Evolutionary conservation across 805 yeast species (phyloP).

Genomic region (Saturnispora mendoncae): DNA sequence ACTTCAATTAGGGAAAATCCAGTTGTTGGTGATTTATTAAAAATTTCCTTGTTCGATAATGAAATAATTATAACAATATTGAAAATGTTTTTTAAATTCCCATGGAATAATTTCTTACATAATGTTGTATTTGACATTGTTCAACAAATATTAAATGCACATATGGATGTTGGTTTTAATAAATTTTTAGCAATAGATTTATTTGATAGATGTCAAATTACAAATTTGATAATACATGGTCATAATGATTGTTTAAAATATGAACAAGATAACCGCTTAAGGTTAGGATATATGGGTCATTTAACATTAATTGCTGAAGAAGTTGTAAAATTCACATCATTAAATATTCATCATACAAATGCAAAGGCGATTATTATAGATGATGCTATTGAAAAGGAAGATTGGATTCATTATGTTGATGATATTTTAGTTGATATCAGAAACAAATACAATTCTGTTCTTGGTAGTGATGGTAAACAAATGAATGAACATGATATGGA

Average conservation of each 20-base stretch:
- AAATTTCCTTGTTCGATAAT: conserved; percentile 72
- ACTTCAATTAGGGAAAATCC: conserved; percentile 43
- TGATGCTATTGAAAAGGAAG: conserved; percentile 26
- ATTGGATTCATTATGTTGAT: conserved; percentile 54
- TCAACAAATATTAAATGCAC: conserved; percentile 86
- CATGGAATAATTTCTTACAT: conserved; percentile 97
- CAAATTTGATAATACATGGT: conserved; percentile 46
- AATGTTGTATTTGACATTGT: conserved; percentile 93
- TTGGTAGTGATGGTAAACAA: conserved; percentile 48
- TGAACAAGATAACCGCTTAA: conserved; percentile 46
- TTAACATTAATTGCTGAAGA: conserved; percentile 49
- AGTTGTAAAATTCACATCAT: conserved; percentile 52
- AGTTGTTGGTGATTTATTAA: conserved; percentile 80
- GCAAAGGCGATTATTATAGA: conserved; percentile 43
- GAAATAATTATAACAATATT: conserved; percentile 60
- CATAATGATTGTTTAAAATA: conserved; percentile 42
- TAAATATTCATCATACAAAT: conserved; percentile 53
- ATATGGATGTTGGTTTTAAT: conserved; percentile 35
- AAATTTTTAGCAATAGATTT: conserved; percentile 30
- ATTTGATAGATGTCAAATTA: conserved; percentile 43
- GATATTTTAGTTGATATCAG: conserved; percentile 80
- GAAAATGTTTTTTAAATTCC: conserved; percentile 68
- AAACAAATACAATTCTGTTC: conserved; percentile 86
- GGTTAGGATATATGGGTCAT: conserved; percentile 56
- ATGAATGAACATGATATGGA: conserved; percentile 30